Evolutionary conservation across 495 filamentous ascomycete genomes (phyloP), one percentile per base, ranked within the genome.

Genomic region (Annulohypoxylon nitens): DNA sequence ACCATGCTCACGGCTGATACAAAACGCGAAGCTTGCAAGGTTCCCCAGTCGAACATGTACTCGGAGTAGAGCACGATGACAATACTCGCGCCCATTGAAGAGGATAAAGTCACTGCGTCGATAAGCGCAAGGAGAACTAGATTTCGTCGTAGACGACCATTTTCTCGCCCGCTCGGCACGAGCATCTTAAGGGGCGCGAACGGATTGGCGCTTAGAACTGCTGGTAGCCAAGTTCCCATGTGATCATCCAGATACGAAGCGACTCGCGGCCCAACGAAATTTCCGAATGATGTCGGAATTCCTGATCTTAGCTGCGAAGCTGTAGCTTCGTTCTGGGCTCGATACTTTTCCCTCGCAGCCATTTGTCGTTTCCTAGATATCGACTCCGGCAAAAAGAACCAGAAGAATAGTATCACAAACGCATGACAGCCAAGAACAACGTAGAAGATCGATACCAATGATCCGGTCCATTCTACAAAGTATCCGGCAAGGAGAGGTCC

Each of bases 401-500:
- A 62, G 47, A 97, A 81, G 72, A 90, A 91, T 2, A 90, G 16
- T 39, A 95, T 86, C 79, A 93, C 97, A 69, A 90, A 78, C 8
- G 82, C 30, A 77, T 97, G 94, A 55, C 89, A 88, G n/a, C 78
- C 87, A 2, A 97, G 76, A 0, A 91, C 89, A 33, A 91, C 82
- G 76, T 93, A 96, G 77, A 99, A 99, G 37, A 97, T 87, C 23
- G 85, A 85, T 20, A 97, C 73, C 11, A 93, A 81, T 3, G 86
- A 84, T 0, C 90, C 90, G 0, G 92, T 94, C 73, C 79, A 81
- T 73, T 91, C 86, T 53, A 97, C 89, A 37, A 98, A 74, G 67
- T 91, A 88, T 7, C 92, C 96, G 3, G 93, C 92, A 8, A 96
- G 69, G 12, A 93, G 83, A 1, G 96, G 96, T 0, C 96, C 96